Conservation (phyloP, 202 grass and related monocot genomes). For the Hordeum pubiflorum region DNA sequence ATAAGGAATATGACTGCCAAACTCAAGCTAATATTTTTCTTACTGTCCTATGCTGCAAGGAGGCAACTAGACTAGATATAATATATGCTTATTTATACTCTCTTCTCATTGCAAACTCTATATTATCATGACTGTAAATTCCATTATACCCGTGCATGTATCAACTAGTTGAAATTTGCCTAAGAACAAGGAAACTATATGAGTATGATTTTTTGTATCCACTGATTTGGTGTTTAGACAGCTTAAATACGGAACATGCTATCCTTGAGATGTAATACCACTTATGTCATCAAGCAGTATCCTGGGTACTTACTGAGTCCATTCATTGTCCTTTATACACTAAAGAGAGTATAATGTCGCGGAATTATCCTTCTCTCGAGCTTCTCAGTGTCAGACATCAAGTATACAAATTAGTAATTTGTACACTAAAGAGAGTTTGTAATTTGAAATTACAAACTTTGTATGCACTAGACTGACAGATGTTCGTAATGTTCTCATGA, state of each 20-base stretch:
- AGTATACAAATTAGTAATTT: too few species aligned
- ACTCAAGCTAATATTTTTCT: conserved; percentile 24
- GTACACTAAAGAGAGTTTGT: too few species aligned
- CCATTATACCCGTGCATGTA: not conserved
- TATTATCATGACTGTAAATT: not conserved
- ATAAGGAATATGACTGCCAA: conserved; percentile 32
- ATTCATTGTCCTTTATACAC: not conserved
- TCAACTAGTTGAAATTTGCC: not conserved
- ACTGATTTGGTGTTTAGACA: not conserved
- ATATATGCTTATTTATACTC: conserved; percentile 11
- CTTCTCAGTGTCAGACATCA: conserved; percentile 8
- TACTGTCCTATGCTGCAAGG: conserved; percentile 18
- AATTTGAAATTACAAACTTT: too few species aligned
- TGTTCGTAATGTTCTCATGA: not conserved
- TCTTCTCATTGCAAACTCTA: not conserved
- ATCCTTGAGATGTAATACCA: not conserved
- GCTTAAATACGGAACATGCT: not conserved
- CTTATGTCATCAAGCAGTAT: not conserved
- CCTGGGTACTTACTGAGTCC: not conserved
- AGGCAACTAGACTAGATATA: conserved; percentile 9
- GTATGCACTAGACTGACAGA: not conserved
- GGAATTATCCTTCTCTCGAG: not conserved
- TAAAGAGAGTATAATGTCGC: not conserved
- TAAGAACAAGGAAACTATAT: not conserved
- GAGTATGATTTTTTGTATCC: not conserved